Conservation (phyloP, 805 yeast species). For the Spencermartinsiella europaea region DNA sequence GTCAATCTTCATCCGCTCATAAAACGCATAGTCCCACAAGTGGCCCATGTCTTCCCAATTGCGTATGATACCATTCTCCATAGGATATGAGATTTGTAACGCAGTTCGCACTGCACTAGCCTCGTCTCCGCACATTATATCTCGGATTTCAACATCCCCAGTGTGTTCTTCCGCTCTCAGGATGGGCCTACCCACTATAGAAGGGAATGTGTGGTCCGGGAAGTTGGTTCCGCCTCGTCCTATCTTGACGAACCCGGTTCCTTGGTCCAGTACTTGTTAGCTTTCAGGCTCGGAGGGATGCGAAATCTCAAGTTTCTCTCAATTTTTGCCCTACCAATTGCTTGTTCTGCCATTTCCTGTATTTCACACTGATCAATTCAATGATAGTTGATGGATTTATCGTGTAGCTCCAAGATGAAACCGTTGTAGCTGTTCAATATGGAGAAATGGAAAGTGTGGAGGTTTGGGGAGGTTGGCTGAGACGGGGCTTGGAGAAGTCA, state of each 20-base stretch:
- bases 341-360: slow-evolving; percentile 27
- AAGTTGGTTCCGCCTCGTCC: slow-evolving; percentile 96
- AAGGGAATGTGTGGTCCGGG: slow-evolving; percentile 96
- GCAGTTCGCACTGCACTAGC: slow-evolving; percentile 88
- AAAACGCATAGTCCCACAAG: slow-evolving; percentile 96
- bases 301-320: too few relatives aligned
- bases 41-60: slow-evolving; percentile 99
- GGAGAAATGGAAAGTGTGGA: too few relatives aligned
- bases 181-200: slow-evolving; percentile 96
- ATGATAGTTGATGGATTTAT: neutral
- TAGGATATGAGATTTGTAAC: slow-evolving; percentile 91
- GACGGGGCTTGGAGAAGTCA: too few relatives aligned
- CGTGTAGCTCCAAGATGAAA: neutral
- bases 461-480: too few relatives aligned
- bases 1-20: slow-evolving; percentile 79
- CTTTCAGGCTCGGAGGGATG: too few relatives aligned
- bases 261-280: slow-evolving; percentile 80
- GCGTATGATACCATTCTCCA: slow-evolving; percentile 97
- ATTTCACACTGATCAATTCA: neutral
- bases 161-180: slow-evolving; percentile 92
- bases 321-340: too few relatives aligned
- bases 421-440: too few relatives aligned
- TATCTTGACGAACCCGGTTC: slow-evolving; percentile 96
- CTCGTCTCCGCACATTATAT: slow-evolving; percentile 96
- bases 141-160: slow-evolving; percentile 64